These are phyloP conservation scores for Fomitiporia mediterranea DNA, from an alignment of 1,284 basidiomycete genomes.

Conservation along the genomic window DNA sequence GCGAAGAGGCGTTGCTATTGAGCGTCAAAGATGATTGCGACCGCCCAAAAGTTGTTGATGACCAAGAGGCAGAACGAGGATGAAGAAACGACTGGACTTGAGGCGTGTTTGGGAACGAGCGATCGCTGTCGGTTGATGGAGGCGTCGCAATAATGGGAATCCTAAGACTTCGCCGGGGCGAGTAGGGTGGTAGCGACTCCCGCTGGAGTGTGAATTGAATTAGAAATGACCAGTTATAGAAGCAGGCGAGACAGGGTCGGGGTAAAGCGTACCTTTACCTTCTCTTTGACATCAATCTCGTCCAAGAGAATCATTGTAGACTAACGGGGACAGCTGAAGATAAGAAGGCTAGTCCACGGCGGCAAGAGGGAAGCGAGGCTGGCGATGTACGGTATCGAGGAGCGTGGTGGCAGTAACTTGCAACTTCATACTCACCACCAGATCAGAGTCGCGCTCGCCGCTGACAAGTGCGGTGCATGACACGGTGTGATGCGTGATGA, in stretches of 20 bases:
- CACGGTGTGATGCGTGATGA: too few species aligned
- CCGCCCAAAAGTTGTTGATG: not conserved
- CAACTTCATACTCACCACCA: too few species aligned
- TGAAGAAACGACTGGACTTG: not conserved
- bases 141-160: not conserved
- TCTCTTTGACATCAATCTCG: constrained; percentile 17
- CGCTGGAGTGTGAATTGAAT: not conserved
- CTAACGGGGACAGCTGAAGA: too few species aligned
- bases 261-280: constrained; percentile 10
- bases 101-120: not conserved
- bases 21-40: constrained; percentile 8
- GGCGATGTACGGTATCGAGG: too few species aligned
- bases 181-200: constrained; percentile 18
- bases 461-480: too few species aligned
- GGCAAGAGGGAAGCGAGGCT: too few species aligned
- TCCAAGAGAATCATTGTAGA: constrained; percentile 17
- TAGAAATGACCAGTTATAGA: not conserved
- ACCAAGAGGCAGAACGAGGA: constrained; percentile 7
- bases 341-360: too few species aligned
- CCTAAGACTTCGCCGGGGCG: constrained; percentile 6
- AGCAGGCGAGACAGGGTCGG: not conserved
- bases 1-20: constrained; percentile 5
- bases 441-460: too few species aligned
- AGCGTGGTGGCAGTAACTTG: too few species aligned
- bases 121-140: not conserved